Percentiles rank a stretch among this genome's conserved stretches.
These are phyloP conservation scores for Kwoniella dejecticola DNA, from an alignment of 768 basidiomycete genomes.

Conservation along the genomic window DNA sequence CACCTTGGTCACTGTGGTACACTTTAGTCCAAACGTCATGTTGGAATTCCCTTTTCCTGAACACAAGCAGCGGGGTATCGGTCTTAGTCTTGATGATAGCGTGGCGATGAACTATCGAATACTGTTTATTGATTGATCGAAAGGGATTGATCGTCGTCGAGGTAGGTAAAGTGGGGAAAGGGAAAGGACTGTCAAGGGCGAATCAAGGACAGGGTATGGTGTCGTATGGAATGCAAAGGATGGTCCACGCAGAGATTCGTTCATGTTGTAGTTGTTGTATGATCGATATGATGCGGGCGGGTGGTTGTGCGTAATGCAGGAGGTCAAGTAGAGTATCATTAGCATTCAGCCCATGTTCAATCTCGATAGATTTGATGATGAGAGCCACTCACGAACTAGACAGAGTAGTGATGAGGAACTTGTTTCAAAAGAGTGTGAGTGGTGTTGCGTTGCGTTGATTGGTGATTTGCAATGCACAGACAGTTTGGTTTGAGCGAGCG, in stretches of 20 bases:
- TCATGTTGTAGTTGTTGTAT: too few species aligned
- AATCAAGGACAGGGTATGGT: too few species aligned
- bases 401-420: background rate
- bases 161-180: background rate
- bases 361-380: background rate
- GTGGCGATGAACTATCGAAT: background rate
- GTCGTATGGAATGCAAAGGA: slow-evolving; percentile 1
- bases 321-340: background rate
- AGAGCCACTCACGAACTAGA: background rate
- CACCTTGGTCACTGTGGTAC: too few species aligned
- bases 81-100: background rate
- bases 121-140: background rate
- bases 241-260: too few species aligned
- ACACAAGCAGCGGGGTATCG: background rate
- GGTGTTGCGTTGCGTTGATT: slow-evolving; percentile 11
- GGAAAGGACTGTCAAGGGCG: background rate
- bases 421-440: slow-evolving; percentile 9
- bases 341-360: background rate
- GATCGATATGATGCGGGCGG: background rate
- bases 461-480: slow-evolving; percentile 3
- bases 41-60: background rate
- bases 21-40: background rate
- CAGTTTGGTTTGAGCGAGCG: background rate
- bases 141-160: slow-evolving; percentile 16
- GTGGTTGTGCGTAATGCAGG: background rate